These are phyloP conservation scores for Coccomyxa sp. DNA, from an alignment of 139 green algal genomes.

Conservation along the genomic window DNA sequence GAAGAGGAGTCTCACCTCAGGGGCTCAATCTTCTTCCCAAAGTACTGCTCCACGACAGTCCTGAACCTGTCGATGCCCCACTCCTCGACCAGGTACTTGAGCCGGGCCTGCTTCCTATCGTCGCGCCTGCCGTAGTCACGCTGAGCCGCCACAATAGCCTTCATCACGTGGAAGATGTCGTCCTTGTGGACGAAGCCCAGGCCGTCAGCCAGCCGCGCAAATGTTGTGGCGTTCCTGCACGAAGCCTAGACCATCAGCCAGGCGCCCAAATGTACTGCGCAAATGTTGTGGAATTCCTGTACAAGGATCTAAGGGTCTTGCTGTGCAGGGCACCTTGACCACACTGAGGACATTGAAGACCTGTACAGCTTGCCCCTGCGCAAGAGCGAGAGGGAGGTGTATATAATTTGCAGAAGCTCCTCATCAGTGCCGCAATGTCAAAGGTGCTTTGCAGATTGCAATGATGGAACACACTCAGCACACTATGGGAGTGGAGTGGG, in stretches of 20 bases:
- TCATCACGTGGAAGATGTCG: constrained; percentile 92
- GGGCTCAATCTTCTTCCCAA: constrained; percentile 91
- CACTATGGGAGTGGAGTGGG: background rate
- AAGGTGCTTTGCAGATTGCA: background rate
- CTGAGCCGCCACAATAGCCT: constrained; percentile 93
- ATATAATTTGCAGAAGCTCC: background rate
- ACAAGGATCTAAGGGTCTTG: too few species aligned
- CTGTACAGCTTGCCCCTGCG: too few species aligned
- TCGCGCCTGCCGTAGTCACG: constrained; percentile 97
- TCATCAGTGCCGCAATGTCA: background rate
- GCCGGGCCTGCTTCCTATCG: constrained; percentile 89
- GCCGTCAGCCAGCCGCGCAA: constrained; percentile 83
- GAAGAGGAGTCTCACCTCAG: constrained; percentile 41
- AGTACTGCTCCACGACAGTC: constrained; percentile 94
- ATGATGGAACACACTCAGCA: too few species aligned
- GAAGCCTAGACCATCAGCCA: background rate
- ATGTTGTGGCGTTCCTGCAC: constrained; percentile 73
- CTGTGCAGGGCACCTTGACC: too few species aligned
- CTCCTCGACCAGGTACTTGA: constrained; percentile 98
- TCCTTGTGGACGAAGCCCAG: constrained; percentile 93
- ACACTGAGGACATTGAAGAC: too few species aligned
- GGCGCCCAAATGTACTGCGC: background rate
- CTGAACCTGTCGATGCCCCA: constrained; percentile 97
- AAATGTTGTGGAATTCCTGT: too few species aligned
- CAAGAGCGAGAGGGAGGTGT: too few species aligned